Base-by-base conservation (phyloP, 2,329 filamentous ascomycete genomes). In the Albophoma yamanashiensis region DNA sequence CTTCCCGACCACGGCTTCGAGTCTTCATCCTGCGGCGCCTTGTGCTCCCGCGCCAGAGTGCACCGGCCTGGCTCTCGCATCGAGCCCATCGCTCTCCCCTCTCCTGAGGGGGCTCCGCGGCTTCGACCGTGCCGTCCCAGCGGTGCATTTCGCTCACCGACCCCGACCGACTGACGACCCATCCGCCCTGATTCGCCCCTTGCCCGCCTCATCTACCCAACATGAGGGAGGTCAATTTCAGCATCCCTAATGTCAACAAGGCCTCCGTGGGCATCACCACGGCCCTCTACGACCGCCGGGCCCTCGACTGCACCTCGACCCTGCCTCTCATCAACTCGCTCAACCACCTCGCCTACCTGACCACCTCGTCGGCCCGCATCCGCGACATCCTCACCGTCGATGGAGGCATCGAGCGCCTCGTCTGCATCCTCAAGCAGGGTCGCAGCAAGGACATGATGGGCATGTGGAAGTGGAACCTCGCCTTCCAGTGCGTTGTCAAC, bases 391-490 rank as follows among this genome's bases (percentile, higher is more conserved):
- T 99, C 65, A 97, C 93, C 60, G 91, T 99, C 77, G 94, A 99
- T 89, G 94, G 94, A 75, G 94, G 94, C 63, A 94, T 99, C 74
- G 94, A 99, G 79, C 82, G 93, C 65, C 80, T 99, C 67, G 91
- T 99, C 72, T 97, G 92, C 82, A 97, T 99, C 71, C 84, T 99
- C 74, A 99, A 99, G 76, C 91, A 96, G 76, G 94, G 94, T 64
- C 84, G 94, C 71, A 97, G 91, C 77, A 95, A 92, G 76, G 93
- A 99, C 73, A 89, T 97, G 87, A 97, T 97, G 93, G 93, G 97
- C 74, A 96, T 96, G 90, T 99, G 94, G 94, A 97, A 97, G 77
- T 99, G 94, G 94, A 99, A 97, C 71, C 82, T 99, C 64, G 94
- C 94, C 58, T 99, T 99, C 74, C 94, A 97, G 76, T 99, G 94